Percentiles rank a stretch among this genome's conserved stretches.
phyloP scores from a whole-genome alignment of 2,329 filamentous ascomycete species.

The Cladophialophora carrionii region DNA sequence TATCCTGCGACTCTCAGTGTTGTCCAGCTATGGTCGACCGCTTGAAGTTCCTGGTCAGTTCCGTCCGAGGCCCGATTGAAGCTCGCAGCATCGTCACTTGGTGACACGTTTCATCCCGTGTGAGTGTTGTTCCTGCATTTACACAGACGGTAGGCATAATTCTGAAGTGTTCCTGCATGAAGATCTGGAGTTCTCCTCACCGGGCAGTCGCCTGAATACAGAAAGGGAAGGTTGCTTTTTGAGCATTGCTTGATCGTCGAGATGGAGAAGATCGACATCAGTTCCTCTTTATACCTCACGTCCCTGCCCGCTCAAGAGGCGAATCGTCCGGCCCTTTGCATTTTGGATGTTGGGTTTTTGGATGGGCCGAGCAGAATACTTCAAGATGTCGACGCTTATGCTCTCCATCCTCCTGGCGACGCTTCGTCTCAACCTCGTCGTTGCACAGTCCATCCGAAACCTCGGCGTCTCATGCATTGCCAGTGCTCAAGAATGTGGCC shows the following conservation, averaged over 20 bases:
- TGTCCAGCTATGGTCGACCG: neutral
- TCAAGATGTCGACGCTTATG: neutral
- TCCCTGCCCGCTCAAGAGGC: conserved; percentile 3
- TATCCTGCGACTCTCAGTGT: neutral
- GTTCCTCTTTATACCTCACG: neutral
- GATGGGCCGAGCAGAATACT: neutral
- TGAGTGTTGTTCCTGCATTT: neutral
- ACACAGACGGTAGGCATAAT: neutral
- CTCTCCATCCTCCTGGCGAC: neutral
- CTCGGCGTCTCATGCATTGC: conserved; percentile 22
- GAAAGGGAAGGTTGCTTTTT: conserved; percentile 7
- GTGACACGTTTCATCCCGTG: neutral
- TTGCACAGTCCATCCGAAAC: conserved; percentile 13
- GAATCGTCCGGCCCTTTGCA: neutral
- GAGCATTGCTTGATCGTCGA: neutral
- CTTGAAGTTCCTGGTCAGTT: neutral
- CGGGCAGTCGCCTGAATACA: conserved; percentile 10
- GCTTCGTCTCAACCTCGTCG: neutral
- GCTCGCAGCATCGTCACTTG: neutral
- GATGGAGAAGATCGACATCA: conserved; percentile 14
- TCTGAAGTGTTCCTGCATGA: neutral
- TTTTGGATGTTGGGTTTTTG: neutral
- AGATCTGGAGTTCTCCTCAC: neutral
- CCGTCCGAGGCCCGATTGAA: neutral
- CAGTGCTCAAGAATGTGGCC: conserved; percentile 18